Conservation (phyloP, 768 basidiomycete species). For the Pholiota microspora region DNA sequence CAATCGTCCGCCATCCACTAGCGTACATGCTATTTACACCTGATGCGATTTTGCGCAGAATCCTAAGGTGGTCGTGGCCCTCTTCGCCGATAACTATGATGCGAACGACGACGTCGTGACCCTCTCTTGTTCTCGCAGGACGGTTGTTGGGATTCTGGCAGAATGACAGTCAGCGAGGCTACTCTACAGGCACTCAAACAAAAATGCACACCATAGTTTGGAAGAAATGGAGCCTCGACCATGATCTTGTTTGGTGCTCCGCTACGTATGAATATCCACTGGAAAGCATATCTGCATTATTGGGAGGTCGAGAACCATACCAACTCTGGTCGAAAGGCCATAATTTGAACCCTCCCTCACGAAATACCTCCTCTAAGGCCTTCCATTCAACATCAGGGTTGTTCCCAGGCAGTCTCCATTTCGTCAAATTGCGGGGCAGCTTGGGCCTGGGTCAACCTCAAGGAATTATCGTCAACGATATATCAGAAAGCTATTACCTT, state of each 20-base stretch:
- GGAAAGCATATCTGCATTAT: too few species aligned
- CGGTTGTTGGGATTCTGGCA: neutral
- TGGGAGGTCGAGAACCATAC: too few species aligned
- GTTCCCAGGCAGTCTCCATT: neutral
- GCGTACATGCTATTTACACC: constrained; percentile 11
- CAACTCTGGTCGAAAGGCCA: too few species aligned
- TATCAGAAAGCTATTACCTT: too few species aligned
- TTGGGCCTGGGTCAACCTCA: neutral
- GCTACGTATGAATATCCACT: neutral
- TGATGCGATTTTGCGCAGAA: constrained; percentile 20
- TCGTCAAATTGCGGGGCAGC: neutral
- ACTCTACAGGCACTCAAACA: too few species aligned
- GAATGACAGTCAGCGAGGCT: too few species aligned
- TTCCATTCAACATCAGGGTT: too few species aligned
- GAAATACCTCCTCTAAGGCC: neutral
- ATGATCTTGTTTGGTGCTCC: neutral
- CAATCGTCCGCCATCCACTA: constrained; percentile 25
- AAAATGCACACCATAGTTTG: too few species aligned
- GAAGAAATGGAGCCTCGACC: too few species aligned
- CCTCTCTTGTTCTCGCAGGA: constrained; percentile 14
- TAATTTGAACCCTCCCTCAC: neutral
- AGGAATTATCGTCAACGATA: too few species aligned
- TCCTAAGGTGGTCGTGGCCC: constrained; percentile 21
- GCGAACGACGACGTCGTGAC: constrained; percentile 18
- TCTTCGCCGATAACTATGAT: constrained; percentile 15